A percentile compares a stretch with the other conserved stretches of the same genome.
These are phyloP conservation scores for Closterium sp. DNA, from an alignment of 139 green algal species.

Conservation along the genomic window DNA sequence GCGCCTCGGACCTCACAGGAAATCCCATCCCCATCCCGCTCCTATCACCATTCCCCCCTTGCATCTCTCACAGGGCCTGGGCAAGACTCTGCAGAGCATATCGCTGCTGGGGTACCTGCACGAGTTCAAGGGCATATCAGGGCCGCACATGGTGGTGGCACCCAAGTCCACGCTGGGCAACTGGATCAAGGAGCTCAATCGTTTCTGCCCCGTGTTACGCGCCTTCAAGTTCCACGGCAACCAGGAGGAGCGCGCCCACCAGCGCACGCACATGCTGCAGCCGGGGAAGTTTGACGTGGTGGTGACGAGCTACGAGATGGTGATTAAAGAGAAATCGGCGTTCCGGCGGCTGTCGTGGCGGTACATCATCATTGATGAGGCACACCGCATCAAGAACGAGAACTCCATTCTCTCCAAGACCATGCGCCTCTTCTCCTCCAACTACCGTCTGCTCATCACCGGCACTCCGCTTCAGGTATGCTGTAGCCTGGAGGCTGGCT, in stretches of 20 bases:
- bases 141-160: conserved; percentile 95
- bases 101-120: conserved; percentile 91
- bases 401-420: conserved; percentile 87
- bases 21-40: not conserved
- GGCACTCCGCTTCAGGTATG: conserved; percentile 82
- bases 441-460: conserved; percentile 98
- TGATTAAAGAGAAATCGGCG: conserved; percentile 98
- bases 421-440: conserved; percentile 83
- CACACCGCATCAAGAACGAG: conserved; percentile 99
- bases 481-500: too few relatives aligned
- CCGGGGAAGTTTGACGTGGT: conserved; percentile 90
- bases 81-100: conserved; percentile 98
- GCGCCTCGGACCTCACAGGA: too few relatives aligned
- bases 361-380: conserved; percentile 99
- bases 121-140: conserved; percentile 92
- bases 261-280: conserved; percentile 64
- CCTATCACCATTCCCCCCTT: not conserved
- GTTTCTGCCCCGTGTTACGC: conserved; percentile 86
- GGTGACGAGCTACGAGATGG: conserved; percentile 99
- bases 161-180: conserved; percentile 96
- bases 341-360: conserved; percentile 94
- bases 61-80: conserved; percentile 70
- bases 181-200: conserved; percentile 96
- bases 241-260: conserved; percentile 66
- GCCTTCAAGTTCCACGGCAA: conserved; percentile 96